These are phyloP conservation scores for Venturiaceae sp. DNA, from an alignment of 2,329 filamentous ascomycete species.

Conservation along the genomic window DNA sequence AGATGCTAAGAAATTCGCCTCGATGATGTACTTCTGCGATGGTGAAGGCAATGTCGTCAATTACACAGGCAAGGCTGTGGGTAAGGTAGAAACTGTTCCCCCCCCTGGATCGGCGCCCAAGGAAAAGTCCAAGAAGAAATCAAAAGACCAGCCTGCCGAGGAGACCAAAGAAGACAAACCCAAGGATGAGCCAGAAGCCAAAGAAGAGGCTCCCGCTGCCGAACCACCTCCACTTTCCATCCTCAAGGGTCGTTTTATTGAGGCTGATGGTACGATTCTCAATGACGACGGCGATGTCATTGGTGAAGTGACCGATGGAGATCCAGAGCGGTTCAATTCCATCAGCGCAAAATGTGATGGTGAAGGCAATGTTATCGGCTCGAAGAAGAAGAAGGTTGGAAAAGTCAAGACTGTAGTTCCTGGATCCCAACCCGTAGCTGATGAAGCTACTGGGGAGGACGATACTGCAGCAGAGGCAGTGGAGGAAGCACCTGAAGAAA, in stretches of 20 bases:
- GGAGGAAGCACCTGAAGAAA: not conserved
- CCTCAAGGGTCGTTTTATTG: slow-evolving; percentile 44
- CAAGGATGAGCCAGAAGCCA: slow-evolving; percentile 26
- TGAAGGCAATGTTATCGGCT: slow-evolving; percentile 54
- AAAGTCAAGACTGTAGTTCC: slow-evolving; percentile 44
- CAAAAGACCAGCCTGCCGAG: slow-evolving; percentile 39
- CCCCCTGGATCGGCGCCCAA: slow-evolving; percentile 40
- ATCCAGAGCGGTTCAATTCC: slow-evolving; percentile 43
- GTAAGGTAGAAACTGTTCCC: slow-evolving; percentile 55
- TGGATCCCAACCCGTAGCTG: not conserved
- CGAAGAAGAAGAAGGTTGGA: slow-evolving; percentile 53
- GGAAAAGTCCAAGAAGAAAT: slow-evolving; percentile 57
- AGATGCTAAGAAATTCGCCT: slow-evolving; percentile 32
- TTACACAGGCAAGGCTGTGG: slow-evolving; percentile 41
- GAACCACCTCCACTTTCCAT: slow-evolving; percentile 33
- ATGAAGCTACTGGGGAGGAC: not conserved
- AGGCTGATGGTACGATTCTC: slow-evolving; percentile 46
- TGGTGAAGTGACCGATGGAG: slow-evolving; percentile 45
- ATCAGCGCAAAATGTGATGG: slow-evolving; percentile 58
- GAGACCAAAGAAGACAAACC: slow-evolving; percentile 10
- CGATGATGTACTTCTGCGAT: slow-evolving; percentile 39
- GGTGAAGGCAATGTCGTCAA: slow-evolving; percentile 40
- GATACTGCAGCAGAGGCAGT: not conserved
- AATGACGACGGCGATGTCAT: slow-evolving; percentile 44
- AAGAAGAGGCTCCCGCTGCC: slow-evolving; percentile 3